Evolutionary conservation across 345 rosid species (phyloP), one percentile per base, ranked within the genome.

Genomic region (Balakata baccata): DNA sequence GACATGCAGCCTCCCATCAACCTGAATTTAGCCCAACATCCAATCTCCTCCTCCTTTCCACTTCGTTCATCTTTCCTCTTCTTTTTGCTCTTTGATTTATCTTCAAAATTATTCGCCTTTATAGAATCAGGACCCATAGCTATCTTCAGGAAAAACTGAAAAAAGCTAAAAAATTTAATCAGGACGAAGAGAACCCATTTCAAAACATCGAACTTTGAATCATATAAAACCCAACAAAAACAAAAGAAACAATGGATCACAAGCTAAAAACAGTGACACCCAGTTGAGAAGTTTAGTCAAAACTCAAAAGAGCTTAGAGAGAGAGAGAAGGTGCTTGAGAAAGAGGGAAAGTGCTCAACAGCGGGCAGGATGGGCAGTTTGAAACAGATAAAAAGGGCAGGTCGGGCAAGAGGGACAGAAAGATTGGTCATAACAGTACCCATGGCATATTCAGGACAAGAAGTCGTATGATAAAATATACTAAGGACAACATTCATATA

Each of bases 291-390:
- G 23, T 63, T 73, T 73, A 47, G 74, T 69, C 77, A 73, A 78
- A 78, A n/a, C n/a, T n/a, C n/a, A n/a, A n/a, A 73, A 67, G 38
- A 78, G 78, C 37, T 62, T 73, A 71, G 65, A 66, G 72, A 57
- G 75, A 41, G 49, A 74, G 56, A 75, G 73, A 67, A 14, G 67
- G 14, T n/a, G 81, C 51, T 65, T 45, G 65, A 67, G 74, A 64
- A 69, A 78, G 74, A 41, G 81, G 70, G 77, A 68, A 69, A 78
- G 81, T 29, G 81, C 29, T 68, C 64, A 73, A 62, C 47, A 70
- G 14, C 22, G 93, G 92, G 97, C 86, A 89, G 81, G 7, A 25
- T 64, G 89, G 91, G 94, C 87, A 91, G 84, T 18, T 83, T 83
- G 79, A 78, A 84, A 84, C 76, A 81, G 57, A 39, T 74, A 69